Percentiles rank a stretch among this genome's conserved stretches.
These are phyloP conservation scores for Cymbidium sinense DNA, from an alignment of 106 monocot genomes.

Conservation along the genomic window DNA sequence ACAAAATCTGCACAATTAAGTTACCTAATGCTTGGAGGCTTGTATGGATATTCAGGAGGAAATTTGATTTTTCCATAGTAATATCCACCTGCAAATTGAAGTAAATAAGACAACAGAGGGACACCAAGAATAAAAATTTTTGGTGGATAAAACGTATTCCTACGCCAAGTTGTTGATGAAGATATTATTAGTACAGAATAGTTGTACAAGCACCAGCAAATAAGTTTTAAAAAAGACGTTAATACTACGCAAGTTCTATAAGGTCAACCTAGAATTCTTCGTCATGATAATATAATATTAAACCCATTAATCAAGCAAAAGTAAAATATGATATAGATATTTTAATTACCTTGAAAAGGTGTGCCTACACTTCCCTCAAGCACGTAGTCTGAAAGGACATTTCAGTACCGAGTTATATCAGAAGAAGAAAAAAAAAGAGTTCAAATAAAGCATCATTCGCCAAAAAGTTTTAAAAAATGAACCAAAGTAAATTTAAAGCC, in stretches of 20 bases:
- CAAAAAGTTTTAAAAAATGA: not conserved
- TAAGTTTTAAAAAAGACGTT: not conserved
- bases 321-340: not conserved
- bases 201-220: not conserved
- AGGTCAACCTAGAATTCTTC: not conserved
- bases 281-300: not conserved
- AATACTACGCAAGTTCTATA: not conserved
- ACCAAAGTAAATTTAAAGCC: not conserved
- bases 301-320: not conserved
- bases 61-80: conserved; percentile 99
- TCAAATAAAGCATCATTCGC: not conserved
- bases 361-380: conserved; percentile 98
- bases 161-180: conserved; percentile 3
- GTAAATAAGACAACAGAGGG: conserved; percentile 1
- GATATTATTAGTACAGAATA: conserved; percentile 2
- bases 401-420: not conserved
- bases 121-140: not conserved
- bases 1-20: not conserved
- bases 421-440: not conserved
- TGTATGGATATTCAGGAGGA: conserved; percentile 93
- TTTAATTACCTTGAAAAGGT: conserved; percentile 73
- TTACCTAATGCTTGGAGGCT: conserved; percentile 98
- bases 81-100: conserved; percentile 60
- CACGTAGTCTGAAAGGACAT: conserved; percentile 71
- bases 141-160: not conserved